Conservation (phyloP, 345 rosid genomes). For the Gossypium thurberi region DNA sequence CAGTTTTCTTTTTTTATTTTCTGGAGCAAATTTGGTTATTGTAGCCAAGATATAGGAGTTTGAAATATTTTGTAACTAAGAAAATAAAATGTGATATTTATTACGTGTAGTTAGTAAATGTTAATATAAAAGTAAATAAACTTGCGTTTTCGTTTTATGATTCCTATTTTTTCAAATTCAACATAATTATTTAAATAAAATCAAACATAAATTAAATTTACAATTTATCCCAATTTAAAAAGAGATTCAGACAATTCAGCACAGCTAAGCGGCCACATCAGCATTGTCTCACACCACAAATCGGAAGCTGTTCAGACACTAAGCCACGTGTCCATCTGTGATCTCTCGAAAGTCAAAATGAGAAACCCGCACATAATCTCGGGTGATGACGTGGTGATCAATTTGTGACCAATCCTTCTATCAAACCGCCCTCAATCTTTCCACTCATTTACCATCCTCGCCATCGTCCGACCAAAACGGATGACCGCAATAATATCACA, state of each 20-base stretch:
- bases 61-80: too few relatives aligned
- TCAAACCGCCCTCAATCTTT: neutral
- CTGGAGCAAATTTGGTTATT: too few relatives aligned
- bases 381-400: slow-evolving; percentile 5
- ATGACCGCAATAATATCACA: slow-evolving; percentile 16
- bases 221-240: neutral
- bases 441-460: slow-evolving; percentile 3
- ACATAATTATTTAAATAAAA: too few relatives aligned
- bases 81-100: too few relatives aligned
- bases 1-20: too few relatives aligned
- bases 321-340: neutral
- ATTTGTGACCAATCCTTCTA: neutral
- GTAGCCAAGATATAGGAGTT: too few relatives aligned
- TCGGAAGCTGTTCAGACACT: slow-evolving; percentile 1
- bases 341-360: neutral
- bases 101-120: too few relatives aligned
- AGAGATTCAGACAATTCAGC: neutral
- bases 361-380: neutral
- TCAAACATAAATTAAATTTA: too few relatives aligned
- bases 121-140: too few relatives aligned
- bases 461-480: slow-evolving; percentile 29
- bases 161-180: too few relatives aligned
- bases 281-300: neutral
- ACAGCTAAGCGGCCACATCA: neutral
- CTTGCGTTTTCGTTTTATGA: too few relatives aligned